A percentile compares a stretch with the other conserved stretches of the same genome.
Conservation (phyloP, 495 filamentous ascomycete species). For the Penicillium paradoxum region DNA sequence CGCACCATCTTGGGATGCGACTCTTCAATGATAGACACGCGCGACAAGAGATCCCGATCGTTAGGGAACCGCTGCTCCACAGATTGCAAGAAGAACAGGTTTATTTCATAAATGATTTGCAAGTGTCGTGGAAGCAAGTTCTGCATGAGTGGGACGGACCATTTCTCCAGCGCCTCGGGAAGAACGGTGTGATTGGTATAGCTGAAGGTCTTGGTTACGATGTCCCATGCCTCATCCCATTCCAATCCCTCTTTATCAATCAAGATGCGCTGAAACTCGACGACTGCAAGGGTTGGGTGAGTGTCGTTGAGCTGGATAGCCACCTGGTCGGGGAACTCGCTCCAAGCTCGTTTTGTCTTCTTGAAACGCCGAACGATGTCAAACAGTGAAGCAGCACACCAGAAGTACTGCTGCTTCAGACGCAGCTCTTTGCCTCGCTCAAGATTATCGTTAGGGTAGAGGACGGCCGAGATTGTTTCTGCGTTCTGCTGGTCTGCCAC, state of each 20-base stretch:
- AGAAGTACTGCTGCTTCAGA: constrained; percentile 99
- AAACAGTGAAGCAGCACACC: constrained; percentile 93
- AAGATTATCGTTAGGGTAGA: constrained; percentile 97
- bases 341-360: constrained; percentile 89
- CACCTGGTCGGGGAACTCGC: constrained; percentile 86
- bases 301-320: constrained; percentile 98
- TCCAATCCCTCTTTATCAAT: constrained; percentile 84
- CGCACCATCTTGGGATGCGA: constrained; percentile 96
- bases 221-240: constrained; percentile 91
- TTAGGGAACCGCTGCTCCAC: constrained; percentile 89
- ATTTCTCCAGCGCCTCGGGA: constrained; percentile 95
- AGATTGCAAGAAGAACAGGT: constrained; percentile 81
- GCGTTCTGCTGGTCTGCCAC: constrained; percentile 93
- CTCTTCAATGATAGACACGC: constrained; percentile 96
- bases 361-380: constrained; percentile 98
- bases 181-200: constrained; percentile 99
- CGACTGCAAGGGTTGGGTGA: constrained; percentile 92
- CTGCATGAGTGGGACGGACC: constrained; percentile 90
- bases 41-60: constrained; percentile 74
- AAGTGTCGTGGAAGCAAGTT: constrained; percentile 90
- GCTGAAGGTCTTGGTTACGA: constrained; percentile 72
- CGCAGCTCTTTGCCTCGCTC: constrained; percentile 95
- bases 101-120: constrained; percentile 98
- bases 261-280: constrained; percentile 89
- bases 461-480: constrained; percentile 94